Evolutionary conservation across 2,329 filamentous ascomycete genomes (phyloP), one percentile per base, ranked within the genome.

Genomic region (Monilinia fructicola): DNA sequence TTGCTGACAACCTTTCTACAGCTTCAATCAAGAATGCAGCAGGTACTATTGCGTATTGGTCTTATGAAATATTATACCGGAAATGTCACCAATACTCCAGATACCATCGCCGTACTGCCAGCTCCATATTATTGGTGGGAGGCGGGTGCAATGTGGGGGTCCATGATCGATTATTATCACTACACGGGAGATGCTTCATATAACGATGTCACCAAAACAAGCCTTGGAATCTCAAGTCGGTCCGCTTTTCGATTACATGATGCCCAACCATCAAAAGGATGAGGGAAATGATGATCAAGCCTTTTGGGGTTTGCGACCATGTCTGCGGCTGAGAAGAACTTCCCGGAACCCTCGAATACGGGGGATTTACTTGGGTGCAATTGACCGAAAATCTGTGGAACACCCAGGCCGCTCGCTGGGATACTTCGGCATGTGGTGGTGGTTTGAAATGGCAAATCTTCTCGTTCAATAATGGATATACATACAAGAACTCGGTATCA

Each of bases 361-460:
- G 76, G 21, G 78, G 85, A 48, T 88, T 88, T 0, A 79, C 83
- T 11, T 92, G 89, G 86, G 80, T 91, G 23, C 80, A 88, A 31
- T 82, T 95, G 35, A 85, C 85, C 10, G 81, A 84, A 72, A 91
- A 90, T 70, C 85, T 91, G 42, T 95, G 91, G 82, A 87, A 93
- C 76, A 83, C 84, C 54, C 88, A 93, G 73, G 83, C 82, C 6
- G 77, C 65, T n/a, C 85, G 92, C 55, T 95, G 92, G 92, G 87
- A 93, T 75, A 82, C 79, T 0, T 79, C 81, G 0, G 78, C 80
- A 50, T 96, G 92, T 73, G 82, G 81, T 35, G 92, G 92, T 68
- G 92, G 92, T 5, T 79, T 95, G 56, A 82, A 86, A 66, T 94
- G 91, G 91, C 92, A 96, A 79, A 92, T 96, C 71, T 93, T 89